Base-by-base conservation (phyloP, 139 green algal genomes). In the Chlorella sp. region DNA sequence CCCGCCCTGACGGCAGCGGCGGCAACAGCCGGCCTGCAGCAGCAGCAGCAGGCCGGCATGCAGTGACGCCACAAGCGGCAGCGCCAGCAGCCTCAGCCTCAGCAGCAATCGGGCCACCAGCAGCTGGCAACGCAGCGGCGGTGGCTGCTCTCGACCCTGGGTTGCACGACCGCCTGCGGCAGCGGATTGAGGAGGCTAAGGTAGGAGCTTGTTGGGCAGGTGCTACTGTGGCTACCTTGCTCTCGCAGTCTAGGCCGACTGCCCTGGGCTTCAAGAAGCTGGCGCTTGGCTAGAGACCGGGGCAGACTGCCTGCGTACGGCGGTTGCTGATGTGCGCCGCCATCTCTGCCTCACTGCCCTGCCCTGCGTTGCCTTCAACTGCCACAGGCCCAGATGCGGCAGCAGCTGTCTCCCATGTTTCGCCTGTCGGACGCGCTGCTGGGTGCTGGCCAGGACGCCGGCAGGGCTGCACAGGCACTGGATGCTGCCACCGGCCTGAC, bases 401-500 rank as follows among this genome's bases (percentile, higher is more conserved):
- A 75, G 78, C 78, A 83, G 78, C 78, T 83, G 78, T 39, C 62
- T n/a, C 78, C 78, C 63, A 83, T 83, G 78, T 74, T 83, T 41
- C 62, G 78, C 23, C 39, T 83, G 17, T 83, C 78, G 7, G 34
- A 83, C 4, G 78, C 63, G 39, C 78, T 83, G 78, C 39, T 63
- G 39, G 63, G 63, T 4, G 39, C 63, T 15, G 78, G 64, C 41
- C 30, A 64, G 15, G 62, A 82, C 76, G 51, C 78, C 11, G 11
- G 39, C 39, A 20, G 18, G 28, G 78, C 78, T 0, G 78, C 78
- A 0, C 63, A 74, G 39, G 78, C 78, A 18, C 78, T 83, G 38
- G 78, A 83, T 44, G 78, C 78, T 9, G 78, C 63, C 38, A 47
- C 78, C 16, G 78, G 78, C 28, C 23, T 64, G 26, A 15, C 26